Evolutionary conservation across 148 eudicot species (phyloP).

Genomic region (Vaccinium macrocarpon): DNA sequence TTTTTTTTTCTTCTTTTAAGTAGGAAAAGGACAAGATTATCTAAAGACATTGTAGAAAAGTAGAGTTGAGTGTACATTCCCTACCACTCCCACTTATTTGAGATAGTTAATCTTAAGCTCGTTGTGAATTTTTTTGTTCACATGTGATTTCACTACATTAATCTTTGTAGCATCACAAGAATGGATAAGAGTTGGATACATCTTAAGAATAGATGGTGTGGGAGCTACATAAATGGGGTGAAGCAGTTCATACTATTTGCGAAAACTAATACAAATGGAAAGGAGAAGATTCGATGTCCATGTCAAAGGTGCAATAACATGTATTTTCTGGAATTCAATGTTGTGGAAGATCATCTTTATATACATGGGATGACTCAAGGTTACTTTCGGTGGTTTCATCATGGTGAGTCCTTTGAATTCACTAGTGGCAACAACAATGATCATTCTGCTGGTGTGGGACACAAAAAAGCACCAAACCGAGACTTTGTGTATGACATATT

Average conservation of each 20-base stretch:
- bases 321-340: neutral
- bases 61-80: no score
- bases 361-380: neutral
- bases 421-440: neutral
- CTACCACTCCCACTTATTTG: no score
- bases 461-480: neutral
- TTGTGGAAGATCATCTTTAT: neutral
- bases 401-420: neutral
- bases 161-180: no score
- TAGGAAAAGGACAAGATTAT: no score
- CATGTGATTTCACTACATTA: no score
- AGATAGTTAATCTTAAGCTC: no score
- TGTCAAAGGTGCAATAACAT: neutral
- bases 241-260: neutral
- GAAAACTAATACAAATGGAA: neutral
- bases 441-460: neutral
- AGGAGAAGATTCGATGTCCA: neutral
- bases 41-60: no score
- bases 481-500: neutral
- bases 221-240: neutral
- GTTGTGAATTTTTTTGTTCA: no score
- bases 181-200: no score
- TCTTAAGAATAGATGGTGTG: no score
- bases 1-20: no score
- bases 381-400: neutral